Percentiles rank a stretch among this genome's conserved stretches.
These are phyloP conservation scores for Lodderomyces orthopsilosis DNA, from an alignment of 1,139 yeast genomes.

Conservation along the genomic window DNA sequence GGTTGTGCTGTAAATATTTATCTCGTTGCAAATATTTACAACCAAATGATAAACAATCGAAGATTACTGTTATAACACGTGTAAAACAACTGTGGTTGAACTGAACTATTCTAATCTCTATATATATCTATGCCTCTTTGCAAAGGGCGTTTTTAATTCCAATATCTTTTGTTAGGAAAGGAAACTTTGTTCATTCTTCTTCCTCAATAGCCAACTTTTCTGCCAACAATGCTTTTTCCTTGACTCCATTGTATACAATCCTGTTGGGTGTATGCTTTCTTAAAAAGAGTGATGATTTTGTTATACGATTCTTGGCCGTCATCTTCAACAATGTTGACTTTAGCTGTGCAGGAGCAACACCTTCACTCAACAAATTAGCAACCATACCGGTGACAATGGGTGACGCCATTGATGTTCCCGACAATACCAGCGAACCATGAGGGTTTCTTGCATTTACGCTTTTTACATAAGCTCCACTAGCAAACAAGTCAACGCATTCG, in stretches of 20 bases:
- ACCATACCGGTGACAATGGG: constrained; percentile 76
- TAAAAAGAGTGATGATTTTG: constrained; percentile 28
- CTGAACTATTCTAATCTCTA: background rate
- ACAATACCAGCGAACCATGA: constrained; percentile 40
- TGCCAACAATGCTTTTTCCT: constrained; percentile 13
- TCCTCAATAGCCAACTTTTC: constrained; percentile 15
- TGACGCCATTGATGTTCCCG: constrained; percentile 90
- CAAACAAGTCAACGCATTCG: constrained; percentile 76
- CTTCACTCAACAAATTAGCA: constrained; percentile 61
- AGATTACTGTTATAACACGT: too few relatives aligned
- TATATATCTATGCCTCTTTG: background rate
- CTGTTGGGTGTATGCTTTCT: constrained; percentile 37
- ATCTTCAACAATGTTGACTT: constrained; percentile 36
- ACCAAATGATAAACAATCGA: too few relatives aligned
- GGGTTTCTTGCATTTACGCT: constrained; percentile 37
- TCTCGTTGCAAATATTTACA: background rate
- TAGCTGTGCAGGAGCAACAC: constrained; percentile 44
- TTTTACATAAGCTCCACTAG: constrained; percentile 69
- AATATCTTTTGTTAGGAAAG: background rate
- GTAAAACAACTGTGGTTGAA: background rate
- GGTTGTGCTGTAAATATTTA: background rate
- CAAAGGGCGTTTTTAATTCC: too few relatives aligned
- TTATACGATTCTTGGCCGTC: constrained; percentile 36
- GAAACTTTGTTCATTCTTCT: background rate
- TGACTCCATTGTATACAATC: constrained; percentile 35